phyloP scores from a whole-genome alignment of 371 early-diverging fungal species.

The Cokeromyces recurvatus region DNA sequence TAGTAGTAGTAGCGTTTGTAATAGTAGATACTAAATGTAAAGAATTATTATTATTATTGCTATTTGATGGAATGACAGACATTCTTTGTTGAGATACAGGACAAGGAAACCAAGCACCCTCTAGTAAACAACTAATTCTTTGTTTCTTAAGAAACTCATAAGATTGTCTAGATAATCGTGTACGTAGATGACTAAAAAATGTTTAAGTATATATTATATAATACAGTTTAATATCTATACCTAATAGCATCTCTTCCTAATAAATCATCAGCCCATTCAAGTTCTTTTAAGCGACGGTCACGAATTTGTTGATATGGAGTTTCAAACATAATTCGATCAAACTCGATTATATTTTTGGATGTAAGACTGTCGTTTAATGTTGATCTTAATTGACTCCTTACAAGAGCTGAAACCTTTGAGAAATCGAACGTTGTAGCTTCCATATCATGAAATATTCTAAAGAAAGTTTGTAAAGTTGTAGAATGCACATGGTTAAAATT shows the following conservation, averaged over 20 bases:
- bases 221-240: no score
- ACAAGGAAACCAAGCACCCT: constrained; percentile 74
- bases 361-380: constrained; percentile 35
- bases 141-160: constrained; percentile 71
- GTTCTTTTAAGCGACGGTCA: constrained; percentile 64
- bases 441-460: constrained; percentile 66
- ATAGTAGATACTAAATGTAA: not conserved
- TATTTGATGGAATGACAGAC: constrained; percentile 5
- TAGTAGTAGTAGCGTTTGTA: not conserved
- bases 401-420: constrained; percentile 53
- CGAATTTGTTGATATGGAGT: constrained; percentile 62
- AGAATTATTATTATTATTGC: not conserved
- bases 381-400: constrained; percentile 49
- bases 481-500: constrained; percentile 56
- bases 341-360: constrained; percentile 40
- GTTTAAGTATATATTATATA: no score
- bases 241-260: constrained; percentile 59
- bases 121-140: constrained; percentile 58
- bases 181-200: constrained; percentile 67
- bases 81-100: constrained; percentile 16
- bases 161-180: constrained; percentile 58
- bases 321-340: constrained; percentile 60
- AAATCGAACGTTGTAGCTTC: constrained; percentile 61
- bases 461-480: constrained; percentile 53
- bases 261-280: constrained; percentile 68